These are phyloP conservation scores for Rubia peregrina DNA, from an alignment of 305 asterid genomes.

Conservation along the genomic window DNA sequence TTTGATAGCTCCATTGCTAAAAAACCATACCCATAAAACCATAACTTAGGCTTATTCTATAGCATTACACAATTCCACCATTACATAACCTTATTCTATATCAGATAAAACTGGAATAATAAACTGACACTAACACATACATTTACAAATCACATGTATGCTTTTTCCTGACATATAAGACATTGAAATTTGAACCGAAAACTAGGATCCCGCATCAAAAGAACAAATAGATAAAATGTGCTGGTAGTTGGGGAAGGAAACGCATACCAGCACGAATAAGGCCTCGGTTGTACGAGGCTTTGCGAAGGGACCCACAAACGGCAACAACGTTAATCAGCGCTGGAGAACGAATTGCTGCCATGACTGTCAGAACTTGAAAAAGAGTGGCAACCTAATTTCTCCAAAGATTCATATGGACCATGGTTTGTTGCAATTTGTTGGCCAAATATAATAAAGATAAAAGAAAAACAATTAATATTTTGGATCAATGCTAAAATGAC, in stretches of 20 bases:
- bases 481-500: too few species aligned
- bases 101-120: background rate
- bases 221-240: background rate
- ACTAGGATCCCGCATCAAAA: background rate
- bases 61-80: background rate
- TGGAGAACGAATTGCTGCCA: conserved; percentile 23
- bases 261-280: conserved; percentile 62
- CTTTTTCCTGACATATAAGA: background rate
- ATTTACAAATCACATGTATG: background rate
- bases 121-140: background rate
- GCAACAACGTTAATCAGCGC: conserved; percentile 39
- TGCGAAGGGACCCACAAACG: conserved; percentile 78
- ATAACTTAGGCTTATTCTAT: background rate
- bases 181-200: background rate
- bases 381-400: background rate
- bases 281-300: conserved; percentile 57
- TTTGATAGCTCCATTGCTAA: conserved; percentile 61
- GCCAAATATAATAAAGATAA: too few species aligned
- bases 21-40: background rate
- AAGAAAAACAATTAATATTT: too few species aligned
- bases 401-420: background rate
- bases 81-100: background rate
- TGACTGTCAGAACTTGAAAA: background rate
- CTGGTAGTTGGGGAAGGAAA: background rate
- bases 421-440: too few species aligned